Percentiles rank a stretch among this genome's conserved stretches.
These are phyloP conservation scores for Juglanconis oblonga DNA, from an alignment of 2,329 filamentous ascomycete species.

Conservation along the genomic window DNA sequence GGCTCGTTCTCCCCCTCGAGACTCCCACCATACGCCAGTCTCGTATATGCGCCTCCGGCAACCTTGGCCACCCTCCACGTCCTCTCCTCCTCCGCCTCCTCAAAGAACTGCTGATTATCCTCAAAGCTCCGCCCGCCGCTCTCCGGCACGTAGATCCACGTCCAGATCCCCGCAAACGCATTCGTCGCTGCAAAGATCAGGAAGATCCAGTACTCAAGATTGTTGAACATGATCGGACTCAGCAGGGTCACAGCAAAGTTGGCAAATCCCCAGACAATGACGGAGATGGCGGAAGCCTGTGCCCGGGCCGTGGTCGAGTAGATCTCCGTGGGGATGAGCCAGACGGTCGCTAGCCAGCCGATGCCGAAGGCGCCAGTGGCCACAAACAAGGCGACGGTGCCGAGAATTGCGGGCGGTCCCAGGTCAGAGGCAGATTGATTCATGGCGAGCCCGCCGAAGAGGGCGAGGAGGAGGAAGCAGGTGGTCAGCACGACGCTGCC, in stretches of 20 bases:
- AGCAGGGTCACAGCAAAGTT: slow-evolving; percentile 43
- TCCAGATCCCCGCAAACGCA: slow-evolving; percentile 51
- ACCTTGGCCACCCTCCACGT: slow-evolving; percentile 54
- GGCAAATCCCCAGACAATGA: slow-evolving; percentile 54
- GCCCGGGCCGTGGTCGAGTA: slow-evolving; percentile 53
- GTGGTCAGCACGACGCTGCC: slow-evolving; percentile 46
- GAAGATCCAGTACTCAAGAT: slow-evolving; percentile 57
- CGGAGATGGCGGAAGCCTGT: slow-evolving; percentile 51
- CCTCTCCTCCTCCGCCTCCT: slow-evolving; percentile 45
- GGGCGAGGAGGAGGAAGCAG: slow-evolving; percentile 48
- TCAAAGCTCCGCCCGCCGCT: slow-evolving; percentile 57
- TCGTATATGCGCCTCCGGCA: slow-evolving; percentile 43
- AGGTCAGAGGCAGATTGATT: slow-evolving; percentile 28
- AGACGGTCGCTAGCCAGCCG: slow-evolving; percentile 57
- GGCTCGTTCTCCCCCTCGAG: slow-evolving; percentile 16
- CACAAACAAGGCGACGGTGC: slow-evolving; percentile 50
- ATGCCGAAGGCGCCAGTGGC: slow-evolving; percentile 61
- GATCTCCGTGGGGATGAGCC: slow-evolving; percentile 59
- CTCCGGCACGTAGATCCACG: slow-evolving; percentile 49
- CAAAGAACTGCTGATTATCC: slow-evolving; percentile 59
- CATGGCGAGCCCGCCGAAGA: slow-evolving; percentile 48
- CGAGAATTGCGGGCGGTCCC: slow-evolving; percentile 45
- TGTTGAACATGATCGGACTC: slow-evolving; percentile 36
- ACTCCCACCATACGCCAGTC: slow-evolving; percentile 10
- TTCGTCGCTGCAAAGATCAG: slow-evolving; percentile 55